Evolutionary conservation across 306 rosid genomes (phyloP), one percentile per base, ranked within the genome.

Genomic region (Sesbania bispinosa): DNA sequence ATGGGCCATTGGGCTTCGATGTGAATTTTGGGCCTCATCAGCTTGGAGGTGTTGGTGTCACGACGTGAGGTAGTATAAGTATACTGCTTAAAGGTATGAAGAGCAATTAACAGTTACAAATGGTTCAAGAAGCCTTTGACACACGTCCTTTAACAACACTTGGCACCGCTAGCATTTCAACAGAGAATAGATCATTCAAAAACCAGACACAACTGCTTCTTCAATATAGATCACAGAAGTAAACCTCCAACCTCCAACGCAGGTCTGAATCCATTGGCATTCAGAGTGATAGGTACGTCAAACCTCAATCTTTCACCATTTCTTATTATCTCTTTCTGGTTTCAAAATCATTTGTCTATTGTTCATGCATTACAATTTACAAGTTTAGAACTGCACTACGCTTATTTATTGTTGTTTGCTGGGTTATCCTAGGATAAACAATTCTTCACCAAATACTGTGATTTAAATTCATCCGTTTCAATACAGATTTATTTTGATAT

Each of bases 161-260:
- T 86, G 92, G 83, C 90, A 68, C 35, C 13, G 16, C 59, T 36
- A 71, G 62, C 62, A 53, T 36, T 41, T n/a, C n/a, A 67, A 45
- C n/a, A n/a, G n/a, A n/a, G n/a, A n/a, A n/a, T n/a, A 68, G 33
- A 20, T 55, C 79, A 47, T 50, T 74, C 20, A 62, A 38, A 58
- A 79, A 48, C 77, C 61, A 71, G 14, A 67, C 39, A 32, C 27
- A 61, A 75, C 73, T 65, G 64, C 74, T 51, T 75, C 27, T 24
- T 5, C 14, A 54, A 24, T 51, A 62, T 65, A 62, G 48, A 52
- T 46, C 66, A 42, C 45, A 77, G 27, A 61, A 45, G 54, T n/a
- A n/a, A n/a, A n/a, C n/a, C 69, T 64, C 7, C 3, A 46, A 33
- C 9, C 1, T n/a, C n/a, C n/a, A n/a, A n/a, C n/a, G n/a, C 9